These are phyloP conservation scores for Amphibolis antarctica DNA, from an alignment of 106 monocot species.

Conservation along the genomic window DNA sequence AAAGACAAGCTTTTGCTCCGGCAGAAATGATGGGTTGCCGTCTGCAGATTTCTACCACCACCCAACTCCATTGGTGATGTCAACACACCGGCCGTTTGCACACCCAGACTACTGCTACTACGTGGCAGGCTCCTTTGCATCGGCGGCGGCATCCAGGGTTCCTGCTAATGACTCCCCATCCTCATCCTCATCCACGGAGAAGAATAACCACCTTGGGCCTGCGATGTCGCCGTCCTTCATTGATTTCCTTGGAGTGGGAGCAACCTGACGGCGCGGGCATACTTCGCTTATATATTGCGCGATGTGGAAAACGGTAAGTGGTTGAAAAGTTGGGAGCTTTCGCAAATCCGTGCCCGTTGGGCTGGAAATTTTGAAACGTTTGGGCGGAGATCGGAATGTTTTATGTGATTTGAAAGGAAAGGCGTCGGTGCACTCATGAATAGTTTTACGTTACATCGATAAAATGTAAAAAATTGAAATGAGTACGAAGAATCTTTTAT, in stretches of 20 bases:
- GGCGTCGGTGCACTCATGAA: too few species aligned
- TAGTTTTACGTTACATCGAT: too few species aligned
- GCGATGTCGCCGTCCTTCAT: constrained; percentile 50
- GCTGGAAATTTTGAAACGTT: not conserved
- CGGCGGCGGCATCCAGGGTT: constrained; percentile 3
- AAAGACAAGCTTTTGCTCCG: constrained; percentile 1
- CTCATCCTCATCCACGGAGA: constrained; percentile 18
- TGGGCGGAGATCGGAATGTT: too few species aligned
- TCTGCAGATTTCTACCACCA: constrained; percentile 15
- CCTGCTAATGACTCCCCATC: constrained; percentile 17
- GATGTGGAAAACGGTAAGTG: too few species aligned
- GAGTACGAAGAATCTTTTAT: too few species aligned
- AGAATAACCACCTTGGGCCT: constrained; percentile 6
- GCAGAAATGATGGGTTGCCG: constrained; percentile 8
- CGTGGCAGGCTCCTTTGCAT: constrained; percentile 3
- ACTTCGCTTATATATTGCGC: not conserved
- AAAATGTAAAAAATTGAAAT: too few species aligned
- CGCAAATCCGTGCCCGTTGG: too few species aligned
- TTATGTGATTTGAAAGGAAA: too few species aligned
- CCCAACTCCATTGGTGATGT: constrained; percentile 24
- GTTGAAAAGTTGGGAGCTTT: too few species aligned
- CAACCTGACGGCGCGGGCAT: constrained; percentile 11
- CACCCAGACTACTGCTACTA: not conserved
- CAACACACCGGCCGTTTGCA: constrained; percentile 28
- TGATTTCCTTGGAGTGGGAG: constrained; percentile 92